Conservation (phyloP, 805 yeast genomes). For the Candida qinlingensis region DNA sequence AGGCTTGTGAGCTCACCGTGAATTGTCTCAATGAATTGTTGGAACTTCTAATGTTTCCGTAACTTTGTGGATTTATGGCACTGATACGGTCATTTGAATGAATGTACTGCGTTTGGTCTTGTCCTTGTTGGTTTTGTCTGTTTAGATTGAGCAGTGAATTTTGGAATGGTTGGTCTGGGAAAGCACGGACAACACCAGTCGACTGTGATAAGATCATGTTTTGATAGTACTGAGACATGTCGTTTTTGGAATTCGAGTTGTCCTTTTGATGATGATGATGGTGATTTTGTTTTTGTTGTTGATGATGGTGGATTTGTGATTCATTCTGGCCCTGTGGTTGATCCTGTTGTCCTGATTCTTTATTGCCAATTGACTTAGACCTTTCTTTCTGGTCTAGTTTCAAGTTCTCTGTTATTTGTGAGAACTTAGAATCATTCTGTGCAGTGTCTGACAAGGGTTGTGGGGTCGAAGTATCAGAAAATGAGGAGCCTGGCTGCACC, state of each 20-base stretch:
- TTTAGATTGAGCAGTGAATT: conserved; percentile 21
- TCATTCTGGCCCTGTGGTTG: too few species aligned
- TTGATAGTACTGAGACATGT: conserved; percentile 31
- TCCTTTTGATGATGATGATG: conserved; percentile 2
- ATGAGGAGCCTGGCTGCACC: conserved; percentile 8
- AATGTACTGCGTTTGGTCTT: conserved; percentile 17
- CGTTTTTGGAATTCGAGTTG: conserved; percentile 14
- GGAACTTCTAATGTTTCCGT: conserved; percentile 1
- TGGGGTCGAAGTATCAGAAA: neutral
- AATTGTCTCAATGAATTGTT: conserved; percentile 23
- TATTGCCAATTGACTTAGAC: too few species aligned
- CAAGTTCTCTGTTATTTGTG: conserved; percentile 7
- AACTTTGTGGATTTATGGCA: conserved; percentile 2
- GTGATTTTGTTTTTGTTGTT: conserved; percentile 2
- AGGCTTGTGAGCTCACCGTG: conserved; percentile 11
- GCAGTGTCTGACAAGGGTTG: neutral
- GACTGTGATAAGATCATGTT: conserved; percentile 46
- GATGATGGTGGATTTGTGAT: neutral
- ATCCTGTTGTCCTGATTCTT: too few species aligned
- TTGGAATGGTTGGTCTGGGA: conserved; percentile 28
- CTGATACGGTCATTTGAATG: conserved; percentile 27
- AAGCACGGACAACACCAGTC: conserved; percentile 42
- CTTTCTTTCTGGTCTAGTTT: neutral
- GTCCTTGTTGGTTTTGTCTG: conserved; percentile 7
- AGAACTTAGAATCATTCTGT: neutral